These are phyloP conservation scores for Canavalia gladiata DNA, from an alignment of 306 rosid genomes.

Conservation along the genomic window DNA sequence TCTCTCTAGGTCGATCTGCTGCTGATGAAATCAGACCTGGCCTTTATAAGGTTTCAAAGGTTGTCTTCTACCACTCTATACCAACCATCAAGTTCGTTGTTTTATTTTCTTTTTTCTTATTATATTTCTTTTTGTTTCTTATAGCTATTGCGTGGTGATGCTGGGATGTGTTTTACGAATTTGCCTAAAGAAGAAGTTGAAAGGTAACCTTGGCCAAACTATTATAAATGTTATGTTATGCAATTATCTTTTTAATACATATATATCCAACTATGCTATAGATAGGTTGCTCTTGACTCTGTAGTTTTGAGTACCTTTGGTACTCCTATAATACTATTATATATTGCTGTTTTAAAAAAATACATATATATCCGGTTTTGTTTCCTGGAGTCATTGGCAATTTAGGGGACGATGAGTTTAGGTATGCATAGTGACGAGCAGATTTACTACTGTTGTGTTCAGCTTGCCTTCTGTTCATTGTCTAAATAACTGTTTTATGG, in stretches of 20 bases:
- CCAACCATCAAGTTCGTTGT: neutral
- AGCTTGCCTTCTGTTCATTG: neutral
- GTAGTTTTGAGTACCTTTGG: no score
- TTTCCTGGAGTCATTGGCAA: neutral
- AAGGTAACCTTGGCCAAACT: slow-evolving; percentile 56
- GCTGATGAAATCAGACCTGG: slow-evolving; percentile 72
- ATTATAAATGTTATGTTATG: neutral
- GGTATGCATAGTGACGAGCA: neutral
- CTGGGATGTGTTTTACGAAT: slow-evolving; percentile 84
- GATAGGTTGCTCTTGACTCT: no score
- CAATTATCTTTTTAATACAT: neutral
- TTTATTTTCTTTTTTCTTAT: neutral
- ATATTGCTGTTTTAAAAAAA: no score
- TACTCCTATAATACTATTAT: no score
- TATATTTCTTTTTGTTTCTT: neutral
- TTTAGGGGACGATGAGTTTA: neutral
- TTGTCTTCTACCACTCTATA: slow-evolving; percentile 10
- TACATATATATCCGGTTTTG: neutral
- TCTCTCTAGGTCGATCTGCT: slow-evolving; percentile 79
- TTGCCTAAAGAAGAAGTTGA: slow-evolving; percentile 84
- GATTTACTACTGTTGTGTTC: neutral
- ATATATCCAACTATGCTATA: no score
- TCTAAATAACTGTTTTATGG: neutral
- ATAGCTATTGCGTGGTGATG: slow-evolving; percentile 85
- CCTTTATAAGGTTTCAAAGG: slow-evolving; percentile 85